A percentile compares a stretch with the other conserved stretches of the same genome.
Conservation (phyloP, 83 land plant genomes). For the Larix sibirica region DNA sequence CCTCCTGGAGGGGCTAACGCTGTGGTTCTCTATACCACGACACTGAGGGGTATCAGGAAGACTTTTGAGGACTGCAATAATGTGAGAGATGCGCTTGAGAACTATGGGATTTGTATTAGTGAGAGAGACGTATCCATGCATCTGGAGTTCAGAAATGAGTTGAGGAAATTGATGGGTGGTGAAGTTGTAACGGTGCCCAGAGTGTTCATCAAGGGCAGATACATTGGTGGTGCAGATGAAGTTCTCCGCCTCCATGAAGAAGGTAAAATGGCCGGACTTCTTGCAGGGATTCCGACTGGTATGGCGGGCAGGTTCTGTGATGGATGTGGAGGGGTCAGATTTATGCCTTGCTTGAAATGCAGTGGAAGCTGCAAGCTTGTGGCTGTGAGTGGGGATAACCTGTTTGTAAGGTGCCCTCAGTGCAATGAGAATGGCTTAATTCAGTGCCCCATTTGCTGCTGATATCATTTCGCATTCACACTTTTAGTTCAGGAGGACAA, state of each 20-base stretch:
- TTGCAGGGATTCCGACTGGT: conserved; percentile 47
- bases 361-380: conserved; percentile 79
- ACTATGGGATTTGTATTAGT: conserved; percentile 38
- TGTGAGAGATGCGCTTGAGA: conserved; percentile 53
- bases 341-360: conserved; percentile 74
- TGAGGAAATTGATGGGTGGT: conserved; percentile 54
- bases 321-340: conserved; percentile 76
- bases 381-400: conserved; percentile 29
- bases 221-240: conserved; percentile 90
- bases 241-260: conserved; percentile 68
- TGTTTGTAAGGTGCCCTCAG: conserved; percentile 58
- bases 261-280: conserved; percentile 49
- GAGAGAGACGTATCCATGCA: conserved; percentile 95
- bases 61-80: conserved; percentile 89
- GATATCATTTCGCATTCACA: no score
- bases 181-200: conserved; percentile 65
- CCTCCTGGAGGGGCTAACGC: conserved; percentile 71
- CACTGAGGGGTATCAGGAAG: conserved; percentile 72
- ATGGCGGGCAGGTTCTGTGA: conserved; percentile 29
- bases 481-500: no score
- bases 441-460: conserved; percentile 72
- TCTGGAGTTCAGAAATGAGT: conserved; percentile 66
- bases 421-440: conserved; percentile 95
- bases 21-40: conserved; percentile 73
- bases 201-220: conserved; percentile 86